A percentile compares a stretch with the other conserved stretches of the same genome.
Evolutionary conservation across 23 red algal genomes (phyloP).

Genomic region (Gracilariopsis chorda): DNA sequence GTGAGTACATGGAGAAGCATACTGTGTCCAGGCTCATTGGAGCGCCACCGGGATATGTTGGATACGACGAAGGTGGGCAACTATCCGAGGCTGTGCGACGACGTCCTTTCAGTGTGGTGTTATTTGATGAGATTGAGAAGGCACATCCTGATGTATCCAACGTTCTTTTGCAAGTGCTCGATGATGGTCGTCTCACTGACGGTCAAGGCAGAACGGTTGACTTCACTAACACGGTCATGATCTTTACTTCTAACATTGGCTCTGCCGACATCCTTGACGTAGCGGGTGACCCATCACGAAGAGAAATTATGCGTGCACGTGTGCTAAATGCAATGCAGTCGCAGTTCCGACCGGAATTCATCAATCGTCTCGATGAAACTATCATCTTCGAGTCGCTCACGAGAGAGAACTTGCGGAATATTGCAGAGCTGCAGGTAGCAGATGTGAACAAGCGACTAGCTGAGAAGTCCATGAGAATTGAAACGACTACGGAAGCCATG

Average conservation of each 20-base stretch:
- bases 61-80: slow-evolving; percentile 97
- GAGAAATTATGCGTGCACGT: slow-evolving; percentile 79
- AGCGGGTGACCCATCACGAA: slow-evolving; percentile 27
- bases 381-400: slow-evolving; percentile 96
- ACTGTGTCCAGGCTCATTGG: slow-evolving; percentile 90
- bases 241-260: slow-evolving; percentile 97
- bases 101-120: slow-evolving; percentile 95
- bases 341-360: slow-evolving; percentile 97
- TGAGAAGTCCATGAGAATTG: slow-evolving; percentile 78
- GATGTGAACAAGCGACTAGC: slow-evolving; percentile 79
- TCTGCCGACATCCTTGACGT: slow-evolving; percentile 87
- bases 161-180: slow-evolving; percentile 92
- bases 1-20: slow-evolving; percentile 95
- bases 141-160: slow-evolving; percentile 99
- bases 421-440: slow-evolving; percentile 85
- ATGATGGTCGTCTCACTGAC: slow-evolving; percentile 99
- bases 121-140: slow-evolving; percentile 99
- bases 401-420: slow-evolving; percentile 71
- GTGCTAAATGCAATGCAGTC: slow-evolving; percentile 91
- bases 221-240: slow-evolving; percentile 93
- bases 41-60: slow-evolving; percentile 97
- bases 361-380: slow-evolving; percentile 97
- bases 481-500: slow-evolving; percentile 63
- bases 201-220: slow-evolving; percentile 95
- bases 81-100: slow-evolving; percentile 94